phyloP scores from a whole-genome alignment of 345 rosid genomes.

The Murraya paniculata region DNA sequence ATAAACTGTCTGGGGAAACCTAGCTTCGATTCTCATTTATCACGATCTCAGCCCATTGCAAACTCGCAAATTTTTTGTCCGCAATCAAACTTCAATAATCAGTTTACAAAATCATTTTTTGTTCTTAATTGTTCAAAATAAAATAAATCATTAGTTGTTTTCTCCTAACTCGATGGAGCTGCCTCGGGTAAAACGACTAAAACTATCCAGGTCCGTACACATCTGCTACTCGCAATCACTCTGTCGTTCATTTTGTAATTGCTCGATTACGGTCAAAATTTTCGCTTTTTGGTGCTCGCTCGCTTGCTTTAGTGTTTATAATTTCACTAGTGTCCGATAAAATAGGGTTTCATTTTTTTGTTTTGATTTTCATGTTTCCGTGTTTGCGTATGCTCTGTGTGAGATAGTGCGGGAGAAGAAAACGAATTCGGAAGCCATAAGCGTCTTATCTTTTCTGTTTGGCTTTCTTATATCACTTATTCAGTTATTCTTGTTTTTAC shows the following conservation, averaged over 20 bases:
- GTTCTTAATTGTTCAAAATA: not conserved
- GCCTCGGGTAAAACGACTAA: constrained; percentile 56
- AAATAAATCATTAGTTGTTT: not conserved
- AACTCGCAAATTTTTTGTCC: not conserved
- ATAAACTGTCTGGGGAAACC: not conserved
- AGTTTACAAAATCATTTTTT: not conserved
- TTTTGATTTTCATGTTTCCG: not conserved
- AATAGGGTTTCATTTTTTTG: not conserved
- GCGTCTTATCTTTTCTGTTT: not conserved
- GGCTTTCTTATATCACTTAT: not conserved
- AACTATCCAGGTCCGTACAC: constrained; percentile 34
- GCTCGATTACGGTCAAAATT: not conserved
- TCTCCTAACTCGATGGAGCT: constrained; percentile 33
- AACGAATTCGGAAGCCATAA: not conserved
- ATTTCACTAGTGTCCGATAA: not conserved
- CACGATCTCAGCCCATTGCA: not conserved
- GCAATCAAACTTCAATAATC: not conserved
- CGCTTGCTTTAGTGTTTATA: not conserved
- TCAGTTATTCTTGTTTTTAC: not conserved
- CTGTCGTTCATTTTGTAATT: not conserved
- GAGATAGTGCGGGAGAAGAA: constrained; percentile 2
- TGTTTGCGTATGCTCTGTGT: not conserved
- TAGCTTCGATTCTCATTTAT: not conserved
- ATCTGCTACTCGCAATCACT: not conserved
- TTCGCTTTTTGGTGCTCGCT: not conserved